phyloP scores from a whole-genome alignment of 495 filamentous ascomycete species.

The Sphaerosporella brunnea region DNA sequence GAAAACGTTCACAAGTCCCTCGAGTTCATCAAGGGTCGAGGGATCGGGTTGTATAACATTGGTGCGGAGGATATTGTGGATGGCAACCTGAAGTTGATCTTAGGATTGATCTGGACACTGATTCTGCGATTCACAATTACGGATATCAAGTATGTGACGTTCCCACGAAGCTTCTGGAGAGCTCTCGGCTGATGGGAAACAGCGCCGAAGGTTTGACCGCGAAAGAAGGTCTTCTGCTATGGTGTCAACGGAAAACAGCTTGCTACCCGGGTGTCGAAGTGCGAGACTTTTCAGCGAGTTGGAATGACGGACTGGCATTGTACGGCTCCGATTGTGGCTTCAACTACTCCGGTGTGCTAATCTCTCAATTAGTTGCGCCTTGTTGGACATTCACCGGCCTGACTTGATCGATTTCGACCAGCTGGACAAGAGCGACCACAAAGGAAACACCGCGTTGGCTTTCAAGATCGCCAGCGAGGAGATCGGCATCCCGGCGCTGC shows the following conservation, averaged over 20 bases:
- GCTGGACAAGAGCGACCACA: constrained; percentile 84
- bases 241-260: constrained; percentile 96
- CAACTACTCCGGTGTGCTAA: constrained; percentile 3
- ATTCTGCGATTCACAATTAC: constrained; percentile 96
- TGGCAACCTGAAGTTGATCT: constrained; percentile 91
- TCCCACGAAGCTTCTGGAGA: too few species aligned
- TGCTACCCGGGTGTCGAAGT: constrained; percentile 96
- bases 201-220: constrained; percentile 86
- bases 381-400: constrained; percentile 90
- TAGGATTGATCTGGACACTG: constrained; percentile 92
- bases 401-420: constrained; percentile 93
- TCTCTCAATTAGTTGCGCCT: constrained; percentile 49
- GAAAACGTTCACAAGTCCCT: constrained; percentile 95
- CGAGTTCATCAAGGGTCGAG: constrained; percentile 74
- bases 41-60: constrained; percentile 96
- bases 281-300: constrained; percentile 80
- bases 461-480: constrained; percentile 92
- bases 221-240: constrained; percentile 83
- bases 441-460: constrained; percentile 91
- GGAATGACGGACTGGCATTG: constrained; percentile 95
- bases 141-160: constrained; percentile 55
- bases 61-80: constrained; percentile 97
- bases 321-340: constrained; percentile 9
- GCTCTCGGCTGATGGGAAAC: background rate
- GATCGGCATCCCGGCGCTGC: constrained; percentile 86